Base-by-base conservation (phyloP, 2,329 filamentous ascomycete species). In the Aspergillus ustus region DNA sequence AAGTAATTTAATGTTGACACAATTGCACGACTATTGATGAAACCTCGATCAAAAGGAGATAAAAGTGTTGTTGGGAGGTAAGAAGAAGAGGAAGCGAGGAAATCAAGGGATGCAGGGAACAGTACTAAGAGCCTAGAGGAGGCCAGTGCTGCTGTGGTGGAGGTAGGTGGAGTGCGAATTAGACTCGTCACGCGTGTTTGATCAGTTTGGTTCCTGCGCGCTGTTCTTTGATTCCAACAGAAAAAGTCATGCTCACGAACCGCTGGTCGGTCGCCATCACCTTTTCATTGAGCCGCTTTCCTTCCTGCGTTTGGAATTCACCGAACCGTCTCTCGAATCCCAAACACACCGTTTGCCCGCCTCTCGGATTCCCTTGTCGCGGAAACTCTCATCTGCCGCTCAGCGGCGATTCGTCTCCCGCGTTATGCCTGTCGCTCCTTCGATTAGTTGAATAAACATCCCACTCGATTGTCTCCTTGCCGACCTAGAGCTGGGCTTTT, bases 151-250 rank as follows among this genome's bases (percentile, higher is more conserved):
- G 46, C 9, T n/a, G n/a, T n/a, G n/a, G n/a, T n/a, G n/a, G n/a
- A n/a, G n/a, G n/a, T n/a, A n/a, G 11, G 34, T 15, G 34, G 34
- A 15, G 34, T 15, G 11, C 31, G 17, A 34, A 58, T 45, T 31
- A 34, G 25, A 34, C 13, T 50, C 40, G 54, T 52, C 34, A 52
- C 46, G 48, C 59, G 51, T 64, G 64, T 66, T 66, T 65, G 64
- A 50, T 64, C 44, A 15, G 64, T 67, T 67, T 65, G 65, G 60
- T 67, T 67, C 61, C 63, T 64, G 59, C 61, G 51, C 48, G 56
- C 52, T 46, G 22, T 40, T 19, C 17, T 51, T 45, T 43, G 57
- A 49, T 54, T 34, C 52, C 54, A 31, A 59, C 55, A 50, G 48
- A 62, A 56, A 63, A 63, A 63, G 61, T 61, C 54, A 65, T 66